Conservation (phyloP, 768 basidiomycete genomes). For the Phanerochaete sordida region DNA sequence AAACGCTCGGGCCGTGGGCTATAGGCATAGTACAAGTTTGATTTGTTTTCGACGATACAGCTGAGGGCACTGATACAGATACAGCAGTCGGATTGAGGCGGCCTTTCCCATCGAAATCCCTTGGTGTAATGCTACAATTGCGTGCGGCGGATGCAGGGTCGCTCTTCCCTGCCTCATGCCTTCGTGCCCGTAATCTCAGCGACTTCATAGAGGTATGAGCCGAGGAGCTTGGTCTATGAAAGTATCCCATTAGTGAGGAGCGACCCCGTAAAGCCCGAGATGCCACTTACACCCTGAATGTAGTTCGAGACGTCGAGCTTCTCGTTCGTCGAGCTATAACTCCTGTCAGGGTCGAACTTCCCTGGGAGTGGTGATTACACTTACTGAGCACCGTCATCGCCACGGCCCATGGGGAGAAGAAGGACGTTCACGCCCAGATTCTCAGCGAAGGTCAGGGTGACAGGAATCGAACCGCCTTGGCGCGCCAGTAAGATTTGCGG, state of each 20-base stretch:
- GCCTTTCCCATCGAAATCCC: not conserved
- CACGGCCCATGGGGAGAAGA: conserved; percentile 88
- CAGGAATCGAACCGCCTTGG: conserved; percentile 81
- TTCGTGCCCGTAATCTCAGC: conserved; percentile 18
- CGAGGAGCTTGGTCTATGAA: conserved; percentile 65
- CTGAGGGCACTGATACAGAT: not conserved
- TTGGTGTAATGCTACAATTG: conserved; percentile 1
- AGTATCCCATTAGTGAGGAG: conserved; percentile 5
- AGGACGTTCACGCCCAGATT: conserved; percentile 82
- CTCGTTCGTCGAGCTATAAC: conserved; percentile 81
- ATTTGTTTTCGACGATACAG: not conserved
- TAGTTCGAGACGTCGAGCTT: conserved; percentile 91
- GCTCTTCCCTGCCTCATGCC: conserved; percentile 6
- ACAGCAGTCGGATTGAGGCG: not conserved
- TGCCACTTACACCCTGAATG: conserved; percentile 68
- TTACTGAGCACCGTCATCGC: conserved; percentile 92
- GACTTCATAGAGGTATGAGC: conserved; percentile 79
- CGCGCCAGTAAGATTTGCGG: not conserved
- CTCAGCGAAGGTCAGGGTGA: conserved; percentile 92
- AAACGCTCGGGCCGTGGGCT: not conserved
- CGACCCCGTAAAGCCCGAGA: not conserved
- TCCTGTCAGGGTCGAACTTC: not conserved
- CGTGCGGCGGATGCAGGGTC: not conserved
- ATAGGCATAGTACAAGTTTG: not conserved
- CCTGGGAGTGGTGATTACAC: conserved; percentile 26